Percentiles rank a stretch among this genome's conserved stretches.
phyloP scores from a whole-genome alignment of 805 yeast genomes.

The Kazachstania africana region DNA sequence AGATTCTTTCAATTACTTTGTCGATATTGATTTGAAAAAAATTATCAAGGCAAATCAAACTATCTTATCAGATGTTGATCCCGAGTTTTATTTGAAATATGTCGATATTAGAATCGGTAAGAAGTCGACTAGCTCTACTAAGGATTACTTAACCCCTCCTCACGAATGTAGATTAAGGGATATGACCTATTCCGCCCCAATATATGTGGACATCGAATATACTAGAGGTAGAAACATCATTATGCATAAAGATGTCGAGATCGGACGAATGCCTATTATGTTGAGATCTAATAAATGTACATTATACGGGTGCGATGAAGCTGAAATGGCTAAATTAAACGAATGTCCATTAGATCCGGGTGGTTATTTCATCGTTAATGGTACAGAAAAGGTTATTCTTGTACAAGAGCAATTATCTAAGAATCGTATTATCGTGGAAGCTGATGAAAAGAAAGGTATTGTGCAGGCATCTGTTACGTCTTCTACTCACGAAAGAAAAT shows the following conservation, averaged over 20 bases:
- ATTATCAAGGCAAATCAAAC: slow-evolving; percentile 84
- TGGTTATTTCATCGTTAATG: slow-evolving; percentile 94
- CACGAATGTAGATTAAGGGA: slow-evolving; percentile 94
- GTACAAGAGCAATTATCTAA: slow-evolving; percentile 95
- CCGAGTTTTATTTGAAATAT: slow-evolving; percentile 88
- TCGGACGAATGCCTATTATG: slow-evolving; percentile 99
- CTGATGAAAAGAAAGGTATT: slow-evolving; percentile 86
- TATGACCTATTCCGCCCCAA: slow-evolving; percentile 88
- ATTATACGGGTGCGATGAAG: slow-evolving; percentile 63
- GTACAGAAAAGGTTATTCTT: slow-evolving; percentile 93
- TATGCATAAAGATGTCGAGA: slow-evolving; percentile 79
- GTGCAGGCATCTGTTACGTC: slow-evolving; percentile 98
- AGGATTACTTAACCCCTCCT: slow-evolving; percentile 66
- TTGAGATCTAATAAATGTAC: slow-evolving; percentile 86
- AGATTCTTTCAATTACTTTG: slow-evolving; percentile 96
- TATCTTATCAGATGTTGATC: slow-evolving; percentile 90
- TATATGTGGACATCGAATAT: slow-evolving; percentile 92
- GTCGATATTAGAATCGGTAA: slow-evolving; percentile 87
- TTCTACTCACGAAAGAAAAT: slow-evolving; percentile 95
- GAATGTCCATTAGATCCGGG: slow-evolving; percentile 99
- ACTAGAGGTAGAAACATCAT: slow-evolving; percentile 90
- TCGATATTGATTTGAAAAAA: slow-evolving; percentile 84
- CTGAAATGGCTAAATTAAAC: slow-evolving; percentile 73
- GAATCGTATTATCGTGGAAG: slow-evolving; percentile 95
- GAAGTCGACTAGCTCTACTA: slow-evolving; percentile 41